phyloP scores from a whole-genome alignment of 163 green algal genomes.

The Coccomyxa subellipsoidea region DNA sequence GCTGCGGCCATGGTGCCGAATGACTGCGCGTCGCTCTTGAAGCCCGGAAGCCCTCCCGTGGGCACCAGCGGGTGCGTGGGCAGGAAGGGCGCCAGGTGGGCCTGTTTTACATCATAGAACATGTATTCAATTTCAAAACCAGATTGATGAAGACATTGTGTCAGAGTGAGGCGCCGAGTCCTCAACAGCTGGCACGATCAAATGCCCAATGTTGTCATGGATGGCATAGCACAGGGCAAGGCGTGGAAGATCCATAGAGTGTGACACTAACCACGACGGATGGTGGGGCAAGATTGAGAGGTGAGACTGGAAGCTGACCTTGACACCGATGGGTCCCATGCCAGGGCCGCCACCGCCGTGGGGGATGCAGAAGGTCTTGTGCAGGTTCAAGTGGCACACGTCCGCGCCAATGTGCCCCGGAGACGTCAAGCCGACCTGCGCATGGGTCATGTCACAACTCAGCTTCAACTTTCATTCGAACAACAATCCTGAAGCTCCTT shows the following conservation, averaged over 20 bases:
- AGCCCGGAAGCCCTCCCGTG: constrained; percentile 48
- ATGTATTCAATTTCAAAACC: too few relatives aligned
- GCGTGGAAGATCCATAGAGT: too few relatives aligned
- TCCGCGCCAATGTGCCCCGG: constrained; percentile 97
- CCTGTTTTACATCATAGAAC: too few relatives aligned
- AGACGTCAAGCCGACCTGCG: constrained; percentile 93
- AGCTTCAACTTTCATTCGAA: background rate
- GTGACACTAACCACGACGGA: too few relatives aligned
- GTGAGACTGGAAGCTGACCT: background rate
- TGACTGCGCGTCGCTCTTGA: constrained; percentile 52
- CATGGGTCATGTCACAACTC: background rate
- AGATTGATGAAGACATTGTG: too few relatives aligned
- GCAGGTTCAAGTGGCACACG: constrained; percentile 99
- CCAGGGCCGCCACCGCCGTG: constrained; percentile 96
- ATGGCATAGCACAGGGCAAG: too few relatives aligned
- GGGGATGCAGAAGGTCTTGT: constrained; percentile 99
- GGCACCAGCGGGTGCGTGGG: constrained; percentile 89
- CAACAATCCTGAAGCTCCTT: too few relatives aligned
- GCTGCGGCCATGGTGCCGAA: constrained; percentile 94
- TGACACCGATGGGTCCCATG: constrained; percentile 97
- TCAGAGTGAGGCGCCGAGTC: too few relatives aligned
- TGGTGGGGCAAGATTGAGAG: too few relatives aligned
- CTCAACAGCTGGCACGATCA: too few relatives aligned
- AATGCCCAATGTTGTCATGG: too few relatives aligned
- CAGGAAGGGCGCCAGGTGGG: constrained; percentile 95